These are phyloP conservation scores for Pyrenochaeta sp. DNA, from an alignment of 2,329 filamentous ascomycete genomes.

Conservation along the genomic window DNA sequence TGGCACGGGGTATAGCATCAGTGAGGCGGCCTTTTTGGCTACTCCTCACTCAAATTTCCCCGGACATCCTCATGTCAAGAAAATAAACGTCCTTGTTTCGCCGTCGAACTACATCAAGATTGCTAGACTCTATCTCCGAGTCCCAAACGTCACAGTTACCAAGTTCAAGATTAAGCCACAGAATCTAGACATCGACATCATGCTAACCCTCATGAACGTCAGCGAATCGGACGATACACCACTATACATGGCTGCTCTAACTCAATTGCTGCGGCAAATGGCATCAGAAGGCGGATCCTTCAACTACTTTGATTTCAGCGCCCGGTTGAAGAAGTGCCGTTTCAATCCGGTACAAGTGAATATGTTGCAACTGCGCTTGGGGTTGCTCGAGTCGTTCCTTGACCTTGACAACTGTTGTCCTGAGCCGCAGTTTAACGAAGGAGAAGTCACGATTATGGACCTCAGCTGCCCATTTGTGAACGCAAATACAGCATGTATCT, in stretches of 20 bases:
- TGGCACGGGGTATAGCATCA: neutral
- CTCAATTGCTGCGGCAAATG: neutral
- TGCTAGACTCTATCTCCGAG: neutral
- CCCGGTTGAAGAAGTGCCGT: neutral
- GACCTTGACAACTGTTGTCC: neutral
- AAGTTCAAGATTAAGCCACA: neutral
- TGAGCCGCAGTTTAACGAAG: slow-evolving; percentile 1
- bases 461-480: slow-evolving; percentile 76
- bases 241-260: neutral
- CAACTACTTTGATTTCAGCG: neutral
- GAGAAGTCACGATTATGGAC: slow-evolving; percentile 70
- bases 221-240: neutral
- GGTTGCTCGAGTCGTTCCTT: neutral
- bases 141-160: neutral
- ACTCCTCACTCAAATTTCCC: neutral
- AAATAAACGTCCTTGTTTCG: neutral
- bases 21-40: neutral
- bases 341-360: neutral
- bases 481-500: slow-evolving; percentile 69
- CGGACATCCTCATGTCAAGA: neutral
- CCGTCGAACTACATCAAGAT: neutral
- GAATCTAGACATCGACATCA: neutral
- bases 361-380: neutral
- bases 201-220: neutral
- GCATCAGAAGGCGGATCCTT: neutral